Evolutionary conservation across 2,329 filamentous ascomycete species (phyloP).

Genomic region (Trichoderma cornu-damae): DNA sequence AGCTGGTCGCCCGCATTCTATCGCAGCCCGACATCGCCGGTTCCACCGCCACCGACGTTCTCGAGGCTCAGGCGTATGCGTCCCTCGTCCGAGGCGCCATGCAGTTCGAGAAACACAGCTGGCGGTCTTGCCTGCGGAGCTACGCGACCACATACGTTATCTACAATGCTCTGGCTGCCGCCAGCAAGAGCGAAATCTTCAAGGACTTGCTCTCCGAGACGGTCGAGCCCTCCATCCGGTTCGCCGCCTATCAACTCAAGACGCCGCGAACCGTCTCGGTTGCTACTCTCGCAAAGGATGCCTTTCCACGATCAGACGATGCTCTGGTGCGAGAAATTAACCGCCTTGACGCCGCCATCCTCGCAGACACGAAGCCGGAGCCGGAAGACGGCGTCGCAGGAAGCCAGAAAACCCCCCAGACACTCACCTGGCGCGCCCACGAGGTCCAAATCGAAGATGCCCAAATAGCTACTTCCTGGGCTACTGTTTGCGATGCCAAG

Average conservation of each 20-base stretch:
- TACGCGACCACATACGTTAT: constrained; percentile 76
- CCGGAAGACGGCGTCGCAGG: constrained; percentile 46
- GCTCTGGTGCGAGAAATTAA: constrained; percentile 63
- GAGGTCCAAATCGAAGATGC: constrained; percentile 89
- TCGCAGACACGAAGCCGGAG: constrained; percentile 51
- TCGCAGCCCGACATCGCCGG: constrained; percentile 57
- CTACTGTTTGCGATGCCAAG: constrained; percentile 56
- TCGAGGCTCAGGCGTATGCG: constrained; percentile 83
- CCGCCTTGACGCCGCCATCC: constrained; percentile 61
- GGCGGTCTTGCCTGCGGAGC: constrained; percentile 70
- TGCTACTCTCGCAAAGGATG: constrained; percentile 68
- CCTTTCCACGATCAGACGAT: constrained; percentile 63
- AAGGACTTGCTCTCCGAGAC: constrained; percentile 81
- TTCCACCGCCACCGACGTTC: constrained; percentile 63
- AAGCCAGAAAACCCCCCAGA: constrained; percentile 59
- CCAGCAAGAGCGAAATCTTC: constrained; percentile 64
- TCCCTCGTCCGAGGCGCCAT: constrained; percentile 70
- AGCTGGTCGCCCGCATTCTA: constrained; percentile 61
- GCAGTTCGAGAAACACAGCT: constrained; percentile 81
- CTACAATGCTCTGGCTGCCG: constrained; percentile 67
- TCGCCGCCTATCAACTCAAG: constrained; percentile 87
- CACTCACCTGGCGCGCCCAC: constrained; percentile 78
- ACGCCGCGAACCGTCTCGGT: constrained; percentile 81
- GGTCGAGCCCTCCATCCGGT: constrained; percentile 88
- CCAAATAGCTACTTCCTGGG: constrained; percentile 79